Base-by-base conservation (phyloP, 352 stramenopile species). In the Pythium plurisporium region DNA sequence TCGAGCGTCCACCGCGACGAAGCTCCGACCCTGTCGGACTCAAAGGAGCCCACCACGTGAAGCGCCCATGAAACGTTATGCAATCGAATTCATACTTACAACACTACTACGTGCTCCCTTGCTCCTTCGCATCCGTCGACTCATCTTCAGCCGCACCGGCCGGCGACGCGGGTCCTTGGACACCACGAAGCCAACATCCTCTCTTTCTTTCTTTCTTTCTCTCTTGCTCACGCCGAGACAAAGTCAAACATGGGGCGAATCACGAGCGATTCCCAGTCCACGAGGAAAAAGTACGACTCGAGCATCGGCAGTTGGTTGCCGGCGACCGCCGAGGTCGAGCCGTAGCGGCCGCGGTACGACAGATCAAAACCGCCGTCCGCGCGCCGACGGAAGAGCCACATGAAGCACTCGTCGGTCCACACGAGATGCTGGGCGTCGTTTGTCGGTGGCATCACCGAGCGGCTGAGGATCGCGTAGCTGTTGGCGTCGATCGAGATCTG, bases 401-500 rank as follows among this genome's bases (percentile, higher is more conserved):
- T 89, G 64, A 72, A 91, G 56, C 78, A 91, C 74, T 93, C 82
- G 57, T 93, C 82, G 8, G 82, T 93, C 82, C 82, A 93, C n/a
- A 93, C 82, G 42, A 93, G 62, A 61, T 93, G 80, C 69, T 93
- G 82, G 23, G 80, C 82, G 43, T 93, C 82, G 65, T 86, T 87
- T 25, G 80, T 84, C 0, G 81, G 80, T 5, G 82, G 82, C 38
- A 89, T 72, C 27, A 93, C 79, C 26, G 80, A 91, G 66, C 89
- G 90, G 75, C 71, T 84, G 58, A 93, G 74, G 62, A 93, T 91
- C 27, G 73, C 82, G 37, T 88, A 93, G 20, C 69, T 89, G 69
- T 93, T 72, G 52, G 85, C 77, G 59, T 93, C 82, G 63, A 93
- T 87, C 30, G 76, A 91, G 62, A 93, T 82, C 48, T 82, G 80